These are phyloP conservation scores for Podospora tetraspora DNA, from an alignment of 495 filamentous ascomycete species.

Conservation along the genomic window DNA sequence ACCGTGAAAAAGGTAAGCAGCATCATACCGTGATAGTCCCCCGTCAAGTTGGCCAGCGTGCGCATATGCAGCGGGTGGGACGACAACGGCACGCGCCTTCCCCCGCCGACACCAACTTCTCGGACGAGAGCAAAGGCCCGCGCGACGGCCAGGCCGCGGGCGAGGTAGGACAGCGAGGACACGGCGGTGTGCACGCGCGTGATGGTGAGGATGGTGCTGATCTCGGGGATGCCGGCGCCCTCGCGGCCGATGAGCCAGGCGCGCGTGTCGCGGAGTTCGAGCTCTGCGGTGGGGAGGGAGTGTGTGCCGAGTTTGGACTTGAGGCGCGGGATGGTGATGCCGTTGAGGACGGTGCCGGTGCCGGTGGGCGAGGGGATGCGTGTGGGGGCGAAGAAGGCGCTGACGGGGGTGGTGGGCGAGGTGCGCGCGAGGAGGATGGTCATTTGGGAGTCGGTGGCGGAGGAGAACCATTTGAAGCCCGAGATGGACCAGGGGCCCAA, in stretches of 20 bases:
- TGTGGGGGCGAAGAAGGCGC: constrained; percentile 64
- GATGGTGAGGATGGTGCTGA: constrained; percentile 62
- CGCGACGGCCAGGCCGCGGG: constrained; percentile 56
- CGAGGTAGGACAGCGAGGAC: constrained; percentile 51
- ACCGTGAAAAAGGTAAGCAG: constrained; percentile 57
- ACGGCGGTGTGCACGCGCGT: constrained; percentile 61
- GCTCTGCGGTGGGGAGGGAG: constrained; percentile 63
- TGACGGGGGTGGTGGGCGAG: constrained; percentile 43
- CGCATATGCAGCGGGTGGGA: constrained; percentile 56
- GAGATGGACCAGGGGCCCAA: constrained; percentile 57
- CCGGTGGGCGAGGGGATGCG: constrained; percentile 29
- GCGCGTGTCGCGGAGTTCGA: constrained; percentile 56
- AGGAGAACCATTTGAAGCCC: constrained; percentile 77
- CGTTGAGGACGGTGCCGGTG: constrained; percentile 51
- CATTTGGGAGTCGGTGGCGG: constrained; percentile 66
- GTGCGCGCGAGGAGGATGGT: constrained; percentile 63
- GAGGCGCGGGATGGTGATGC: constrained; percentile 60
- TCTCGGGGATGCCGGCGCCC: constrained; percentile 60
- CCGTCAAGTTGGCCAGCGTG: constrained; percentile 49
- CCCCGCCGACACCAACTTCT: constrained; percentile 37
- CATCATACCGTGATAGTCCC: constrained; percentile 51
- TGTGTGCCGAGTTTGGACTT: constrained; percentile 69
- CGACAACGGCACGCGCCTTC: constrained; percentile 38
- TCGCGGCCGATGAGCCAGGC: constrained; percentile 59
- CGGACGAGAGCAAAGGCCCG: constrained; percentile 50